Evolutionary conservation across 805 yeast species (phyloP), one percentile per base, ranked within the genome.

Genomic region (Schwanniomyces sp.): DNA sequence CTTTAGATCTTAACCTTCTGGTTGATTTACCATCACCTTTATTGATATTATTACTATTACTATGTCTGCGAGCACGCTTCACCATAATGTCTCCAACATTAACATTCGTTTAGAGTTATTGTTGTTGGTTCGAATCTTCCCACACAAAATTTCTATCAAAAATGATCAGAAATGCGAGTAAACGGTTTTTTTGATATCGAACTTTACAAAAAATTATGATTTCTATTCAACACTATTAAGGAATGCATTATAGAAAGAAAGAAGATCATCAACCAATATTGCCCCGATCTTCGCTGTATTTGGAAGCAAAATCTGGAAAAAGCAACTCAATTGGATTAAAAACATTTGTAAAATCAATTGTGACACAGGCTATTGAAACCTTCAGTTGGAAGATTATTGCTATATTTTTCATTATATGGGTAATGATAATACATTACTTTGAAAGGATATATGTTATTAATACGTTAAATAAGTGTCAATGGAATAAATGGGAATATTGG

Each of bases 401-500:
- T 11, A 26, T 49, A 4, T n/a, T 57, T 12, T n/a, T 52, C 14
- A 25, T 52, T 7, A 49, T 52, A 5, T 70, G 74, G 74, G 29
- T 66, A 0, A 25, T 61, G 0, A 17, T 58, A 0, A 50, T 69
- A 1, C 74, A 70, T 46, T 60, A 61, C 43, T 56, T 57, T 38
- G 78, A 72, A 46, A 56, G 74, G 36, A 52, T 55, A 6, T 55
- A 63, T n/a, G 68, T 64, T 4, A 55, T 51, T 12, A 50, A 45
- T 34, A 59, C 63, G 9, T 51, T 69, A 17, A 49, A 46, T 2
- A 51, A 50, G 28, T 72, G 76, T 45, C 54, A 65, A 5, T 91
- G 96, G 96, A 57, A 65, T 2, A 62, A 61, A 0, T 86, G 92
- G 91, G 90, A 85, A 53, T 40, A 64, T 4, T 84, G 89, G 88